Percentiles rank a stretch among this genome's conserved stretches.
Evolutionary conservation across 2,329 filamentous ascomycete species (phyloP).

Genomic region (Phyllosticta citrichinensis): DNA sequence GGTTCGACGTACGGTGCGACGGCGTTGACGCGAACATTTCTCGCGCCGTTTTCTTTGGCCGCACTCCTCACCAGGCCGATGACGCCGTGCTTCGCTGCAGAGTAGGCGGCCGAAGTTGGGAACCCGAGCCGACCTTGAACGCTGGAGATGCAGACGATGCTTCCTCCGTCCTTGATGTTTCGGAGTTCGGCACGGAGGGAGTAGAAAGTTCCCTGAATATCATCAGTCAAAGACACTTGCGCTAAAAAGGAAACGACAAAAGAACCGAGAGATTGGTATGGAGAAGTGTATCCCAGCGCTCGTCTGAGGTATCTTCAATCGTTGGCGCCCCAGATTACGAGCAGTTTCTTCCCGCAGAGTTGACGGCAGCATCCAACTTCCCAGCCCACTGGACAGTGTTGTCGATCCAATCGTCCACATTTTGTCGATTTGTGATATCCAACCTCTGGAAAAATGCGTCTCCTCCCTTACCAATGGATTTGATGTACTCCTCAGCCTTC

Average conservation of each 20-base stretch:
- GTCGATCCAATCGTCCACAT: constrained; percentile 28
- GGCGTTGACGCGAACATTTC: constrained; percentile 29
- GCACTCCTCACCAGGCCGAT: constrained; percentile 24
- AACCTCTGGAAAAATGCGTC: constrained; percentile 12
- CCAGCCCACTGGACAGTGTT: constrained; percentile 24
- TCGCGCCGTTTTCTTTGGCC: constrained; percentile 26
- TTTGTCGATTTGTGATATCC: constrained; percentile 23
- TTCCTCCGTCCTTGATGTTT: constrained; percentile 25
- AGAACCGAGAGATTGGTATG: constrained; percentile 23
- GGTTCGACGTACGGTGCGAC: constrained; percentile 29
- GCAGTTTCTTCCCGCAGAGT: constrained; percentile 31
- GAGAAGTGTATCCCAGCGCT: constrained; percentile 25
- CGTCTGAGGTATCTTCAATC: constrained; percentile 21
- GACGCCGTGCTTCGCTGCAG: constrained; percentile 13
- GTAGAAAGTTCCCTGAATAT: constrained; percentile 1
- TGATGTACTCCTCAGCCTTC: constrained; percentile 6
- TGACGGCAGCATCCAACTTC: constrained; percentile 29
- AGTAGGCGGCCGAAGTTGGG: constrained; percentile 16
- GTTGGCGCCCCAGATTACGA: constrained; percentile 27
- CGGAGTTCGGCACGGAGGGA: constrained; percentile 19
- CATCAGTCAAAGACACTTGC: background rate
- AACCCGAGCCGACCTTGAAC: constrained; percentile 38
- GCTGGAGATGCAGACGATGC: constrained; percentile 33
- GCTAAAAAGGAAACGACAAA: constrained; percentile 4
- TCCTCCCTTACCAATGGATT: constrained; percentile 1